These are phyloP conservation scores for Cucurbita ficifolia DNA, from an alignment of 306 rosid genomes.

Conservation along the genomic window DNA sequence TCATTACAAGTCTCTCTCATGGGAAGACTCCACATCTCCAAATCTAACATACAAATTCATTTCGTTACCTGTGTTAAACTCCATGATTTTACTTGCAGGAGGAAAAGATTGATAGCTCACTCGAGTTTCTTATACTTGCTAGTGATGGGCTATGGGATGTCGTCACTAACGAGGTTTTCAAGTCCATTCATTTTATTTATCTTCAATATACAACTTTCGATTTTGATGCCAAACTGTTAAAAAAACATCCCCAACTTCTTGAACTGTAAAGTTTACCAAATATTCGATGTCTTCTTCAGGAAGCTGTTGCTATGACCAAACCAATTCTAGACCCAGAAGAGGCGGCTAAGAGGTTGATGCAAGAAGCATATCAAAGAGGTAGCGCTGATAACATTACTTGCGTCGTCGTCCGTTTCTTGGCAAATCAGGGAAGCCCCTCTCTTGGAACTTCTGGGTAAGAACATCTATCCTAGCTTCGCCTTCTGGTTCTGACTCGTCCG, in stretches of 20 bases:
- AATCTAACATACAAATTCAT: not conserved
- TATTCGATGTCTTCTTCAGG: conserved; percentile 28
- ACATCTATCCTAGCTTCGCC: not conserved
- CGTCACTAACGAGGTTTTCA: conserved; percentile 79
- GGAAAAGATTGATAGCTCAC: conserved; percentile 74
- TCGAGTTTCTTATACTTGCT: conserved; percentile 89
- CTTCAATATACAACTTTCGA: not conserved
- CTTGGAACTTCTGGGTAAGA: conserved; percentile 24
- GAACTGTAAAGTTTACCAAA: not conserved
- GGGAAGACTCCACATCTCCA: not conserved
- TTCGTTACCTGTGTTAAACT: not conserved
- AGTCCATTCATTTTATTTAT: not conserved
- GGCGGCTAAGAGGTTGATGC: conserved; percentile 77
- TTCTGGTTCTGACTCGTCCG: not conserved
- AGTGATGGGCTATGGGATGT: conserved; percentile 99
- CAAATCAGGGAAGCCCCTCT: conserved; percentile 42
- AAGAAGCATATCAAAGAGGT: conserved; percentile 79
- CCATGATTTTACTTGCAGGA: conserved; percentile 32
- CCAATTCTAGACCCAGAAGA: conserved; percentile 72
- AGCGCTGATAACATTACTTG: conserved; percentile 89
- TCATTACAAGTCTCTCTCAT: not conserved
- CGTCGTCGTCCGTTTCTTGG: conserved; percentile 83
- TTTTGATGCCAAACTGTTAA: not conserved
- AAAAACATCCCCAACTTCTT: not conserved
- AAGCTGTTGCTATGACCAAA: conserved; percentile 74